Percentiles rank a stretch among this genome's conserved stretches.
Evolutionary conservation across 2,329 filamentous ascomycete species (phyloP).

Genomic region (Xylaria sp.): DNA sequence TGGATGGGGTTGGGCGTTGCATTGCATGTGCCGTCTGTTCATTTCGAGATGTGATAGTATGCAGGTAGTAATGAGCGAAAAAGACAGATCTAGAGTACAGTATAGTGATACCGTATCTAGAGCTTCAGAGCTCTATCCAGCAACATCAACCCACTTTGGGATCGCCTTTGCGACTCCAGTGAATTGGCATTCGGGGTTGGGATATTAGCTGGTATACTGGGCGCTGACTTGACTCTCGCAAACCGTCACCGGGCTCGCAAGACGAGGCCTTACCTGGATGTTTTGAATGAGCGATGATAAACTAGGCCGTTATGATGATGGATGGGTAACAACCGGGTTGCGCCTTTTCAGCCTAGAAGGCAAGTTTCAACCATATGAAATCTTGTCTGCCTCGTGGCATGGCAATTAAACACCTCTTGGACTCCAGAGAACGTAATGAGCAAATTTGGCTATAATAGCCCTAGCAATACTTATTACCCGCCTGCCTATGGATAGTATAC

Average conservation of each 20-base stretch:
- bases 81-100: constrained; percentile 23
- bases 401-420: constrained; percentile 14
- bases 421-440: constrained; percentile 9
- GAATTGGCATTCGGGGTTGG: constrained; percentile 7
- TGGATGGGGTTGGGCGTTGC: constrained; percentile 32
- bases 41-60: constrained; percentile 31
- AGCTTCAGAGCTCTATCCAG: constrained; percentile 10
- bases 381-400: constrained; percentile 24
- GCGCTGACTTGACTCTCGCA: constrained; percentile 7
- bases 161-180: constrained; percentile 18
- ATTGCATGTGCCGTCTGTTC: constrained; percentile 33
- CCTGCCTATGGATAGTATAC: neutral
- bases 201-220: neutral
- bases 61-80: constrained; percentile 29
- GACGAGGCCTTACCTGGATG: constrained; percentile 2
- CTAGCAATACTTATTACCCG: constrained; percentile 9
- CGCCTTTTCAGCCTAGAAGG: constrained; percentile 32
- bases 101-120: neutral
- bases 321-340: constrained; percentile 28
- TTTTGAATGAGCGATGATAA: constrained; percentile 16
- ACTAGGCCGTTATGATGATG: constrained; percentile 14
- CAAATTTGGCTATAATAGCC: constrained; percentile 7
- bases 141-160: constrained; percentile 8
- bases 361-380: constrained; percentile 35
- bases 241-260: constrained; percentile 11